A percentile compares a stretch with the other conserved stretches of the same genome.
These are phyloP conservation scores for Xylaria curta DNA, from an alignment of 495 filamentous ascomycete genomes.

Conservation along the genomic window DNA sequence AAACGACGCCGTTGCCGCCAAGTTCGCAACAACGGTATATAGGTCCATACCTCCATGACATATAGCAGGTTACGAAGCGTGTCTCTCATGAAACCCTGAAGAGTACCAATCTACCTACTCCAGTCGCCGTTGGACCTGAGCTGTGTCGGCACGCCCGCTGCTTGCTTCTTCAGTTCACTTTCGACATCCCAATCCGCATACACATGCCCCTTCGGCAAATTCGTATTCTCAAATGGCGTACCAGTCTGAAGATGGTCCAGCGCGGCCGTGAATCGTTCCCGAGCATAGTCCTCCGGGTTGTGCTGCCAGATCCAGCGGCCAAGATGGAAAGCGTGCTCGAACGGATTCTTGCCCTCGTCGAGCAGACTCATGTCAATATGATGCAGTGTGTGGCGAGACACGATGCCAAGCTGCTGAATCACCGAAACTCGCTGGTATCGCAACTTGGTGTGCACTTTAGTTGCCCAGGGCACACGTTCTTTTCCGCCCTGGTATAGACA, in stretches of 20 bases:
- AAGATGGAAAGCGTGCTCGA: constrained; percentile 37
- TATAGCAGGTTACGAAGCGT: too few species aligned
- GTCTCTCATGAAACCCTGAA: background rate
- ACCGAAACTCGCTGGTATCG: constrained; percentile 53
- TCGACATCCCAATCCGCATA: constrained; percentile 44
- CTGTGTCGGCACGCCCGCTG: constrained; percentile 17
- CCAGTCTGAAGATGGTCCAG: constrained; percentile 37
- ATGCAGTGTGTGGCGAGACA: constrained; percentile 52
- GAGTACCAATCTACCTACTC: constrained; percentile 19
- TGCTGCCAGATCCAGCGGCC: constrained; percentile 54
- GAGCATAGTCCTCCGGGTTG: constrained; percentile 54
- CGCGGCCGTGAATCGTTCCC: constrained; percentile 49
- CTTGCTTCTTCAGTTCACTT: constrained; percentile 36
- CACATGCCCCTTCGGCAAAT: constrained; percentile 40
- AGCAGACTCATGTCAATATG: constrained; percentile 39
- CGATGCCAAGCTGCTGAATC: constrained; percentile 53
- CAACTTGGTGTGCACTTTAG: constrained; percentile 45
- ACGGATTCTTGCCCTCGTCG: constrained; percentile 41
- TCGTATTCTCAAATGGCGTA: constrained; percentile 40
- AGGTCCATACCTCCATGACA: too few species aligned
- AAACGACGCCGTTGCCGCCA: too few species aligned
- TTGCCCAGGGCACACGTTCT: constrained; percentile 37
- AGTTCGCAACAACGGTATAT: too few species aligned
- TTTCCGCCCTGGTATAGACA: constrained; percentile 58
- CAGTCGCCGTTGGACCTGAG: constrained; percentile 32